Conservation (phyloP, 805 yeast species). For the Starmerella gropengiesseri region DNA sequence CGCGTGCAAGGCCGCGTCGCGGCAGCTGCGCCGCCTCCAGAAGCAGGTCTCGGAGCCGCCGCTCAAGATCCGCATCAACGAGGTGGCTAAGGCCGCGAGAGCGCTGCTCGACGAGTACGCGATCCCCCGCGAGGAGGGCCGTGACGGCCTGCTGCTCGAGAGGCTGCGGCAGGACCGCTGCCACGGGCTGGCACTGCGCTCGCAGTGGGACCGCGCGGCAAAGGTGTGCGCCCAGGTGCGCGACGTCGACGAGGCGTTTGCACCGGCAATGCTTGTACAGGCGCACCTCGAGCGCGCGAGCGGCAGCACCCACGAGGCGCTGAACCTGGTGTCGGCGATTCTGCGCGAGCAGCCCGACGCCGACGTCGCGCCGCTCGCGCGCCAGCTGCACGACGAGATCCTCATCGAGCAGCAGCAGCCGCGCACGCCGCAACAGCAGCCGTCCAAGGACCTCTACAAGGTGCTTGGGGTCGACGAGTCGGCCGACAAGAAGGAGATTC, state of each 20-base stretch:
- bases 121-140: conserved; percentile 11
- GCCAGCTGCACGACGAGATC: conserved; percentile 25
- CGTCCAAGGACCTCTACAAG: conserved; percentile 65
- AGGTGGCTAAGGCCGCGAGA: conserved; percentile 9
- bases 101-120: conserved; percentile 13
- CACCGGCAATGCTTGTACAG: conserved; percentile 26
- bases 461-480: conserved; percentile 53
- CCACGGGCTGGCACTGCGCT: conserved; percentile 20
- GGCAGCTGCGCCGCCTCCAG: conserved; percentile 24
- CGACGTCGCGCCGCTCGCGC: conserved; percentile 17
- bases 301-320: conserved; percentile 26
- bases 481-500: conserved; percentile 64
- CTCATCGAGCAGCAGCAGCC: conserved; percentile 26
- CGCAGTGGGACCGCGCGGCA: conserved; percentile 24
- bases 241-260: conserved; percentile 23
- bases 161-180: conserved; percentile 22
- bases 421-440: conserved; percentile 23
- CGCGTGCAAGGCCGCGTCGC: conserved; percentile 40
- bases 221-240: conserved; percentile 25
- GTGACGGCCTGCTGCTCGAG: conserved; percentile 20
- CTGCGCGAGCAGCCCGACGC: conserved; percentile 18
- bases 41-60: conserved; percentile 23
- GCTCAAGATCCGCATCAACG: conserved; percentile 13
- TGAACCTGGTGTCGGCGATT: conserved; percentile 16
- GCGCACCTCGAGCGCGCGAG: conserved; percentile 24